Percentiles rank a stretch among this genome's conserved stretches.
phyloP scores from a whole-genome alignment of 129 eudicot genomes.

The sunflower (Helianthus annuus) region DNA sequence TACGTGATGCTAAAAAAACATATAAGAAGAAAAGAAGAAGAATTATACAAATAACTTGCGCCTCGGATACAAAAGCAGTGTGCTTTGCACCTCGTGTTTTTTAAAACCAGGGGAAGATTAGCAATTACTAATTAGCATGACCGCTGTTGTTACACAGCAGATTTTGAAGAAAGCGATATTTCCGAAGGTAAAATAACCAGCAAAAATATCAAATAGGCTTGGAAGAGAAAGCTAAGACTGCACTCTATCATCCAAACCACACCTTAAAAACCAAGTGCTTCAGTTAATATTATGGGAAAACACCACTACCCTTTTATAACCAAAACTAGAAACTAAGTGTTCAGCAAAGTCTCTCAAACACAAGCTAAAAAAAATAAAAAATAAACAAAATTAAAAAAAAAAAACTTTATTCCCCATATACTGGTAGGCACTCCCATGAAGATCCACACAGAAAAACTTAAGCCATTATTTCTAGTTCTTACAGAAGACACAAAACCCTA shows the following conservation, averaged over 20 bases:
- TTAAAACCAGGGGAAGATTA: too few species aligned
- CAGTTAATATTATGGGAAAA: neutral
- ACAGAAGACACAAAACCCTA: neutral
- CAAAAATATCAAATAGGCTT: neutral
- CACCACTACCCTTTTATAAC: neutral
- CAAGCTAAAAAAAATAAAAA: too few species aligned
- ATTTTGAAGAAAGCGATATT: neutral
- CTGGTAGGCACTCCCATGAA: neutral
- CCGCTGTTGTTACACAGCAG: neutral
- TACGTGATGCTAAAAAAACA: too few species aligned
- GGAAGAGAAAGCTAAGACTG: neutral
- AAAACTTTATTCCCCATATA: neutral
- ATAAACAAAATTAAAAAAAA: neutral
- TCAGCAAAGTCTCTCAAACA: neutral
- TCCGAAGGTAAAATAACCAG: neutral
- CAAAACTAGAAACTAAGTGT: neutral
- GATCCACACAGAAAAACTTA: neutral
- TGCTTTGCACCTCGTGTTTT: too few species aligned
- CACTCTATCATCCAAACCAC: slow-evolving; percentile 9
- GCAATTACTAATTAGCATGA: too few species aligned
- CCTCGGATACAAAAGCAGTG: too few species aligned
- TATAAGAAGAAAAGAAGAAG: too few species aligned
- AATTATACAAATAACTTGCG: too few species aligned
- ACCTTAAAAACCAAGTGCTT: neutral
- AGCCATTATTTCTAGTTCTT: neutral